Conservation (phyloP, 441 rosid genomes). For the Arabidopsis lyrata region DNA sequence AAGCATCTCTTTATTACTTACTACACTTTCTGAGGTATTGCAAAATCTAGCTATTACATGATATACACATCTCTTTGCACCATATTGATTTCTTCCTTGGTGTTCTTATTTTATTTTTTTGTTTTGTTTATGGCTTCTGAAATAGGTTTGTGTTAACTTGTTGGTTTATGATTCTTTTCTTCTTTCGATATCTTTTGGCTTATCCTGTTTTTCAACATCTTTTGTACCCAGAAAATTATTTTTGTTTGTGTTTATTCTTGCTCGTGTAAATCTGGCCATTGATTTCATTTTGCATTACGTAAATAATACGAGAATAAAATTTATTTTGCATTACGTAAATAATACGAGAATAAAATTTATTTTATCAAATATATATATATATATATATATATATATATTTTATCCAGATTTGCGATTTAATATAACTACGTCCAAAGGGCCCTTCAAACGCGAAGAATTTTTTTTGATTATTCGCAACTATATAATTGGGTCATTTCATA, state of each 20-base stretch:
- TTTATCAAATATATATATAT: too few species aligned
- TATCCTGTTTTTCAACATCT: neutral
- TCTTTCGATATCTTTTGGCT: slow-evolving; percentile 17
- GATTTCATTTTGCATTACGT: too few species aligned
- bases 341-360: too few species aligned
- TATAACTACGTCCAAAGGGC: neutral
- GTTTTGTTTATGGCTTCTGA: slow-evolving; percentile 15
- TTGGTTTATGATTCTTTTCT: slow-evolving; percentile 34
- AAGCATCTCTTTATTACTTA: slow-evolving; percentile 25
- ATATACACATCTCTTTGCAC: slow-evolving; percentile 9
- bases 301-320: too few species aligned
- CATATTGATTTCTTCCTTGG: slow-evolving; percentile 15
- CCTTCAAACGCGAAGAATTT: too few species aligned
- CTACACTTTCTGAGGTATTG: slow-evolving; percentile 23
- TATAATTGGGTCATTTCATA: neutral
- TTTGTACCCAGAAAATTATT: neutral
- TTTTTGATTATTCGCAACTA: too few species aligned
- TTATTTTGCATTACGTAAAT: too few species aligned
- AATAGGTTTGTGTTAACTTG: slow-evolving; percentile 27
- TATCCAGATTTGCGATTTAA: too few species aligned
- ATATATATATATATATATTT: too few species aligned
- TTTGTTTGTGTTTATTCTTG: too few species aligned
- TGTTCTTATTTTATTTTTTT: slow-evolving; percentile 4
- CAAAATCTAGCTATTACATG: slow-evolving; percentile 17
- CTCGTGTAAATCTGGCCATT: neutral